phyloP scores from a whole-genome alignment of 129 eudicot genomes.

The Saposhnikovia divaricata region DNA sequence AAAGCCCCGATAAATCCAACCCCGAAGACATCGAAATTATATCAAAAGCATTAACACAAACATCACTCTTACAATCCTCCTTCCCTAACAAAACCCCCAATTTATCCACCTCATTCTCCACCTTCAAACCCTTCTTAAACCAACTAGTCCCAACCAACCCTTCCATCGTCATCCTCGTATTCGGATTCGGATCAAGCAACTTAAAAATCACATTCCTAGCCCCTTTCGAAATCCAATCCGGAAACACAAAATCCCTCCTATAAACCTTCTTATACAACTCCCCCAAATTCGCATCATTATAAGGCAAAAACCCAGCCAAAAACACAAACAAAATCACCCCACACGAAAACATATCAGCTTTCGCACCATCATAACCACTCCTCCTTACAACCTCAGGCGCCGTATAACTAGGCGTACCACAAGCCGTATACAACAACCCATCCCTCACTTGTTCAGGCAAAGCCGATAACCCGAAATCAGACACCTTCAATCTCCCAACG shows the following conservation, averaged over 20 bases:
- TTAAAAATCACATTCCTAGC: conserved; percentile 39
- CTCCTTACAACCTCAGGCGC: conserved; percentile 80
- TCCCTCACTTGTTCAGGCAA: conserved; percentile 41
- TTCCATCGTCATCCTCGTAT: conserved; percentile 45
- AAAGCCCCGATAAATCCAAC: conserved; percentile 10
- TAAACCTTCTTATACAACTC: conserved; percentile 61
- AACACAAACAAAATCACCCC: conserved; percentile 64
- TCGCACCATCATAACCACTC: conserved; percentile 69
- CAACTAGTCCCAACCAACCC: conserved; percentile 33
- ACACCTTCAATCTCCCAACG: conserved; percentile 41
- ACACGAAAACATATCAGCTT: conserved; percentile 93
- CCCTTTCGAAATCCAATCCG: conserved; percentile 49
- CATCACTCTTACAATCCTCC: conserved; percentile 4
- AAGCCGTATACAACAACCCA: conserved; percentile 59
- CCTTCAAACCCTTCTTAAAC: conserved; percentile 43
- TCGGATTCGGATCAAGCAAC: conserved; percentile 75
- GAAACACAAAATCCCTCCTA: conserved; percentile 45
- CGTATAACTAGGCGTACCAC: conserved; percentile 85
- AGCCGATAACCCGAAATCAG: conserved; percentile 87
- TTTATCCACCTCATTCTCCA: conserved; percentile 5
- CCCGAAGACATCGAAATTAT: conserved; percentile 17
- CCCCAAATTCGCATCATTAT: conserved; percentile 52
- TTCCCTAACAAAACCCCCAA: conserved; percentile 4
- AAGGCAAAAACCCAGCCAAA: conserved; percentile 55
- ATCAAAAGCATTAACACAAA: conserved; percentile 12